Evolutionary conservation across 805 yeast species (phyloP).

Genomic region (Saturnispora hagleri): DNA sequence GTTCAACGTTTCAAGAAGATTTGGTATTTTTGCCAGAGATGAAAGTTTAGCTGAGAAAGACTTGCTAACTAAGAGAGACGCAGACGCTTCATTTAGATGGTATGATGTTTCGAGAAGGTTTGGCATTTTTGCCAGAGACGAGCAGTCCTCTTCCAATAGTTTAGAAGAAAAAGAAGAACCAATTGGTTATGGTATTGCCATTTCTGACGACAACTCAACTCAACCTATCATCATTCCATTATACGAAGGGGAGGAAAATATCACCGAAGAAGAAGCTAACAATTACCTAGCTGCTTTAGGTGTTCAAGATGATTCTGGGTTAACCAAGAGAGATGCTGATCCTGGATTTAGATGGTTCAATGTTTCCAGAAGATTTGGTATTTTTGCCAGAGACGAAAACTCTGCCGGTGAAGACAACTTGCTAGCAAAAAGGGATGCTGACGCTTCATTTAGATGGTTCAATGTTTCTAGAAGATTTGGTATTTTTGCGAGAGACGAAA

Average conservation of each 20-base stretch:
- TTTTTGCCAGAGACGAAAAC: slow-evolving; percentile 2
- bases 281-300: not conserved
- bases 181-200: slow-evolving; percentile 4
- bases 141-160: too few species aligned
- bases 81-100: slow-evolving; percentile 5
- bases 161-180: slow-evolving; percentile 1
- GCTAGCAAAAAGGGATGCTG: slow-evolving; percentile 2
- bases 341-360: slow-evolving; percentile 3
- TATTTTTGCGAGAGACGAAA: slow-evolving; percentile 5
- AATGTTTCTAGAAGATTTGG: slow-evolving; percentile 2
- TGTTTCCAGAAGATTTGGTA: slow-evolving; percentile 3
- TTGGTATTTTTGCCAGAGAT: slow-evolving; percentile 9
- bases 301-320: slow-evolving; percentile 2
- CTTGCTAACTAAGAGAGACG: not conserved
- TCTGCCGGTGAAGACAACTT: not conserved
- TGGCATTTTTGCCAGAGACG: slow-evolving; percentile 8
- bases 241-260: slow-evolving; percentile 4
- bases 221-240: slow-evolving; percentile 4
- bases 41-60: not conserved
- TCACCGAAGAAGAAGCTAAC: slow-evolving; percentile 7
- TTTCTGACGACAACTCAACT: slow-evolving; percentile 5
- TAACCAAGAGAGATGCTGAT: slow-evolving; percentile 4
- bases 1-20: slow-evolving; percentile 6
- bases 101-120: slow-evolving; percentile 5
- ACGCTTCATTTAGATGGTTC: not conserved